These are phyloP conservation scores for Leccinum griseonigrum DNA, from an alignment of 1,284 basidiomycete genomes.

Conservation along the genomic window DNA sequence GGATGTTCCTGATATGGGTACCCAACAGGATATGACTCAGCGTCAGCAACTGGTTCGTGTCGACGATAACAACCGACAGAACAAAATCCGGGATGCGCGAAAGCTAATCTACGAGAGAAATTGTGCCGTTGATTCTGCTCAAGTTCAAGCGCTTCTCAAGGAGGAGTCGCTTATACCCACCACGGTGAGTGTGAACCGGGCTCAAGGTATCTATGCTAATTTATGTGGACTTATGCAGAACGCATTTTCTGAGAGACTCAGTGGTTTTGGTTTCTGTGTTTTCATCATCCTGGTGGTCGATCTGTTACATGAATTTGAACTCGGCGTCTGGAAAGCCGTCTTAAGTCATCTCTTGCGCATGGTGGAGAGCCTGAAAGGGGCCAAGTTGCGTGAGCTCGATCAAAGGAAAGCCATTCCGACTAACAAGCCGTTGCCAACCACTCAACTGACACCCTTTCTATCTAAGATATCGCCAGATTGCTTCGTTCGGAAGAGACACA, in stretches of 20 bases:
- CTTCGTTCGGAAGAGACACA: constrained; percentile 2
- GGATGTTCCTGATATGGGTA: constrained; percentile 11
- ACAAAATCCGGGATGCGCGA: constrained; percentile 6
- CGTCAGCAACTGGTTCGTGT: background rate
- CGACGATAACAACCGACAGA: background rate
- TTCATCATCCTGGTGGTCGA: background rate
- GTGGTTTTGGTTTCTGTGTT: background rate
- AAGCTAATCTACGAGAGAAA: background rate
- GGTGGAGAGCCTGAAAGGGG: too few species aligned
- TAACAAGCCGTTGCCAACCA: background rate
- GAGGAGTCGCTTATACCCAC: too few species aligned
- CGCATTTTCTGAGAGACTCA: too few species aligned
- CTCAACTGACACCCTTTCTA: background rate
- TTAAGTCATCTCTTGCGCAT: background rate
- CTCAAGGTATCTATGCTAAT: too few species aligned
- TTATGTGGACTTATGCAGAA: too few species aligned
- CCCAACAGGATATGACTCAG: background rate
- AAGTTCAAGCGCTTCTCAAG: too few species aligned
- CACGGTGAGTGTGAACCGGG: too few species aligned
- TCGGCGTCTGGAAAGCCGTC: background rate
- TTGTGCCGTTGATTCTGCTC: background rate
- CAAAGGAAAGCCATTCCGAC: background rate
- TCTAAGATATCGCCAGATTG: background rate
- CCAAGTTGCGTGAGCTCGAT: too few species aligned
- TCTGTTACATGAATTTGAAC: background rate